Evolutionary conservation across 257 asterid species (phyloP).

Genomic region (Solanum microdontum): DNA sequence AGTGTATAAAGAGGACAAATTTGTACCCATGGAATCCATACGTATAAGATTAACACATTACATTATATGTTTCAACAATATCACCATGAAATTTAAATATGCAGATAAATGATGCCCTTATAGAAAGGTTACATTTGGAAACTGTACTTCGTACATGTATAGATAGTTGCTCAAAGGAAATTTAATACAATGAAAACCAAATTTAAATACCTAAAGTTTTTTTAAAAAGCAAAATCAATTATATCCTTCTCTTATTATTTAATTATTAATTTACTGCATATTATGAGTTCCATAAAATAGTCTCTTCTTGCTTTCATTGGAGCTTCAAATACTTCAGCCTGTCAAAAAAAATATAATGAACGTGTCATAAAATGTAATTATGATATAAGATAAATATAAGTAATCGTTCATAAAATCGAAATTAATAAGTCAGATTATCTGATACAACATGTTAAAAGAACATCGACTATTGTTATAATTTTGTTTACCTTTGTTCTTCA

Average conservation of each 20-base stretch:
- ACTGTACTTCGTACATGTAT: background rate
- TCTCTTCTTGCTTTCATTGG: constrained; percentile 8
- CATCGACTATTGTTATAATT: background rate
- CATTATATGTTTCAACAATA: background rate
- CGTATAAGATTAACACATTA: background rate
- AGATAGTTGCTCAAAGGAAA: background rate
- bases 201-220: background rate
- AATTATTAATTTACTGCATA: background rate
- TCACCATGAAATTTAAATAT: background rate
- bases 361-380: background rate
- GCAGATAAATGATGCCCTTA: background rate
- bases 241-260: background rate
- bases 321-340: constrained; percentile 34
- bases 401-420: background rate
- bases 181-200: background rate
- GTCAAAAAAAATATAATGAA: background rate
- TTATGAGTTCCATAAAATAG: background rate
- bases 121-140: background rate
- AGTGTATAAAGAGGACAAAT: too few species aligned
- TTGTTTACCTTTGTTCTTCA: constrained; percentile 18
- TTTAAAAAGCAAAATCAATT: background rate
- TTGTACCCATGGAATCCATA: background rate
- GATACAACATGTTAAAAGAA: background rate
- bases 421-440: background rate
- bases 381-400: background rate